Percentiles rank a stretch among this genome's conserved stretches.
Conservation (phyloP, 768 basidiomycete genomes). For the Cubamyces sp. region DNA sequence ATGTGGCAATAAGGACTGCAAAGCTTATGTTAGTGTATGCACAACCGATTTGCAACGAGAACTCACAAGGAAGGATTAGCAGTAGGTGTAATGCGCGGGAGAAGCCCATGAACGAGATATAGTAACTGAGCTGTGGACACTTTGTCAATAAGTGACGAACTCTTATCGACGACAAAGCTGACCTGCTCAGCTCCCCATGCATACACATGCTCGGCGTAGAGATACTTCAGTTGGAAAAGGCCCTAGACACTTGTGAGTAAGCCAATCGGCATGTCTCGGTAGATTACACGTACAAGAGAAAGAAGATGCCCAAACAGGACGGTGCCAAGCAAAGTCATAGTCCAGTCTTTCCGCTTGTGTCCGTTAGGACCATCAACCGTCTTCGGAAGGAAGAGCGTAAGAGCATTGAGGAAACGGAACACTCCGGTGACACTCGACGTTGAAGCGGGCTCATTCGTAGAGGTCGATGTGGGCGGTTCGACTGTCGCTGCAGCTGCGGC, state of each 20-base stretch:
- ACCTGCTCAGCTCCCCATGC: constrained; percentile 66
- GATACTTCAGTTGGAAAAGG: constrained; percentile 73
- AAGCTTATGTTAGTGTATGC: constrained; percentile 24
- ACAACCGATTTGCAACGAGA: too few relatives aligned
- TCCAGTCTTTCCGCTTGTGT: constrained; percentile 63
- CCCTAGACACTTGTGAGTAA: constrained; percentile 45
- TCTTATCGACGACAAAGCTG: constrained; percentile 15
- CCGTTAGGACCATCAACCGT: constrained; percentile 45
- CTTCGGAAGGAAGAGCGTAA: constrained; percentile 70
- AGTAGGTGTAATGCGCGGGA: constrained; percentile 68
- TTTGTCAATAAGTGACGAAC: not conserved
- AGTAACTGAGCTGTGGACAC: constrained; percentile 61
- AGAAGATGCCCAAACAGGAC: constrained; percentile 67
- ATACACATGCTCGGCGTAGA: constrained; percentile 77
- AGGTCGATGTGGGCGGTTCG: not conserved
- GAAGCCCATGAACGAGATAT: constrained; percentile 71
- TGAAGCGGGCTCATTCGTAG: not conserved
- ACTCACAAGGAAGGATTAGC: constrained; percentile 67
- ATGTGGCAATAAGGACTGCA: constrained; percentile 62
- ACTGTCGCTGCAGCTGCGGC: constrained; percentile 20
- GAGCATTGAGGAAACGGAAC: constrained; percentile 58
- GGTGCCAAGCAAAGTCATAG: constrained; percentile 68
- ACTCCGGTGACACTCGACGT: not conserved
- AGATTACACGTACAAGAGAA: constrained; percentile 55
- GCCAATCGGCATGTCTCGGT: not conserved